Evolutionary conservation across 208 protist species (phyloP).

Genomic region (Kentomonas sorsogonicus): DNA sequence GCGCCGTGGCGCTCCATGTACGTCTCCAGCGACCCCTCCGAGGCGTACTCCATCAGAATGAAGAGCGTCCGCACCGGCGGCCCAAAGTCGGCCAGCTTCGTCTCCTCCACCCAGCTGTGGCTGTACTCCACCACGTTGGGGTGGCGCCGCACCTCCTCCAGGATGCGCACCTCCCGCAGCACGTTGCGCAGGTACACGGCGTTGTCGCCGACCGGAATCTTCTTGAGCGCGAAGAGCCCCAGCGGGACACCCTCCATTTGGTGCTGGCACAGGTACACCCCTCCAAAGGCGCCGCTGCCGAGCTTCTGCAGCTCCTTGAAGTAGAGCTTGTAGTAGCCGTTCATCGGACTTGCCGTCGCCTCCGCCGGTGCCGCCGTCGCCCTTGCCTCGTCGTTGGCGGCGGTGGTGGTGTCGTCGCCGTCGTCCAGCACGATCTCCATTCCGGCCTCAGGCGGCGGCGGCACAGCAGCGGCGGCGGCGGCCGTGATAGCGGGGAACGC

Average conservation of each 20-base stretch:
- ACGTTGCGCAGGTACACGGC: constrained; percentile 70
- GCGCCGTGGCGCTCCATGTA: constrained; percentile 71
- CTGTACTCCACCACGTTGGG: constrained; percentile 89
- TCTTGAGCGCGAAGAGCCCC: constrained; percentile 87
- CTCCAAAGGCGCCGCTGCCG: constrained; percentile 78
- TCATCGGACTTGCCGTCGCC: too few species aligned
- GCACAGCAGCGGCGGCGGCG: too few species aligned
- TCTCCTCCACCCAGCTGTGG: constrained; percentile 86
- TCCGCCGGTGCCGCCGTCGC: too few species aligned
- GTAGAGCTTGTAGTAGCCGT: constrained; percentile 80
- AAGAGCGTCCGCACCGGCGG: constrained; percentile 85
- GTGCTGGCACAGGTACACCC: constrained; percentile 85
- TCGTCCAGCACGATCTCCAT: too few species aligned
- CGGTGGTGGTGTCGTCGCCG: too few species aligned
- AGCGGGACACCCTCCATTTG: constrained; percentile 74
- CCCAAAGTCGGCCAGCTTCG: constrained; percentile 81
- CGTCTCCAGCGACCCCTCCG: constrained; percentile 71
- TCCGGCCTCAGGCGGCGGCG: too few species aligned
- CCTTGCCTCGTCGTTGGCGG: too few species aligned
- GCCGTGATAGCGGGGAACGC: too few species aligned
- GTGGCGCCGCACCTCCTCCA: constrained; percentile 78
- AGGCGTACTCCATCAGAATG: constrained; percentile 90
- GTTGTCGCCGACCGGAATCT: constrained; percentile 86
- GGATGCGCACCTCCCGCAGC: constrained; percentile 76
- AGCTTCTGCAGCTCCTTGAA: constrained; percentile 82